These are phyloP conservation scores for Wilcoxina mikolae DNA, from an alignment of 495 filamentous ascomycete genomes.

Conservation along the genomic window DNA sequence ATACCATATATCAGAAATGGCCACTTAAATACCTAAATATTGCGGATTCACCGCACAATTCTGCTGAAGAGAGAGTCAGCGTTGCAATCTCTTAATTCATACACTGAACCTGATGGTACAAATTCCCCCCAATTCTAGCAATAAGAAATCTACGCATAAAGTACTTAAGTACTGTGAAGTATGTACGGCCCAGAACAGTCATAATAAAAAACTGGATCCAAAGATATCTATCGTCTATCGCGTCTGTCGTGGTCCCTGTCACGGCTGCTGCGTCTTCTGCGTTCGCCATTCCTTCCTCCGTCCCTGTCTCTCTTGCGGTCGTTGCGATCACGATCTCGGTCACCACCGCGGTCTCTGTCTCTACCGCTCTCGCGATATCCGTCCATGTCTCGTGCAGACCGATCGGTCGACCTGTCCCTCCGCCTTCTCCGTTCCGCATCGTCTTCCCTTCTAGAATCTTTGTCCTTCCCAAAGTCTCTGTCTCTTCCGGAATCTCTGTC, in stretches of 20 bases:
- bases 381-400: conserved; percentile 24
- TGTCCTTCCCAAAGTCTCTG: background rate
- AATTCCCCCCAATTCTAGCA: too few species aligned
- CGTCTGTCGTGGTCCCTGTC: background rate
- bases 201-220: too few species aligned
- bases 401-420: conserved; percentile 10
- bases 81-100: too few species aligned
- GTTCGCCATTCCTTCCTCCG: conserved; percentile 8
- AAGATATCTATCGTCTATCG: conserved; percentile 5
- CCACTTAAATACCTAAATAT: too few species aligned
- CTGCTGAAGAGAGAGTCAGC: too few species aligned
- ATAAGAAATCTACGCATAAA: too few species aligned
- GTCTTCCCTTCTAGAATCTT: conserved; percentile 9
- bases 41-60: too few species aligned
- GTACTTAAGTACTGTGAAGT: too few species aligned
- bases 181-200: too few species aligned
- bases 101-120: too few species aligned
- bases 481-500: background rate
- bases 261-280: background rate
- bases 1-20: too few species aligned
- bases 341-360: conserved; percentile 25
- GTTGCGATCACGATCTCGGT: conserved; percentile 9
- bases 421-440: background rate
- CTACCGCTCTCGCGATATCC: conserved; percentile 9
- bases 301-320: conserved; percentile 16